Evolutionary conservation across 2,329 filamentous ascomycete genomes (phyloP), one percentile per base, ranked within the genome.

Genomic region (Metarhizium anisopliae): DNA sequence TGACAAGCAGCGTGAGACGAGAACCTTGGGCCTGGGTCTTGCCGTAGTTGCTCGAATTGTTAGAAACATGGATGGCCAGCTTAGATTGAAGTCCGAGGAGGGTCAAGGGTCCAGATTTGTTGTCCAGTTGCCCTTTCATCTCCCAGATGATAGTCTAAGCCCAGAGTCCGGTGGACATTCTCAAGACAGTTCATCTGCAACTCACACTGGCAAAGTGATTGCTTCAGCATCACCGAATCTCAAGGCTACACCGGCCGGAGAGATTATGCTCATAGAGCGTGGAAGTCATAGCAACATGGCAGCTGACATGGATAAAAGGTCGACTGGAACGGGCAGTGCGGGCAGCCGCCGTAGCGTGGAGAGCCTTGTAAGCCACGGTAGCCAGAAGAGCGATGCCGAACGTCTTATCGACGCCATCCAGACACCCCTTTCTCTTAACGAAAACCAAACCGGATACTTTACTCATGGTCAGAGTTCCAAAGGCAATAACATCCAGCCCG

Each of bases 41-140:
- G 91, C 91, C 0, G 78, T 95, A 13, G 91, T 95, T n/a, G 88
- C 89, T 16, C 83, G 91, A 42, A 89, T 90, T 40, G 79, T 96
- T 36, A 82, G 85, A n/a, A 95, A 91, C 64, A 94, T 95, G 89
- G 86, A 93, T 57, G 92, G 91, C 0, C 91, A 95, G 64, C 70
- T 96, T 35, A 83, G 90, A 2, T 73, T 96, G 1, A 93, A 91
- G 64, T 95, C 90, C 0, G 89, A 94, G 63, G 81, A 87, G 66
- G 87, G 87, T 2, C 88, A 86, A 62, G 91, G 92, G 0, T 92
- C 90, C 18, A 80, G 88, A 53, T 95, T 96, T 60, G 84, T 90
- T 20, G 82, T 96, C 29, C 83, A 89, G 59, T 74, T 96, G 35
- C 86, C 87, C 0, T 94, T 96, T 60, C 77, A 84, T 7, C 66